Evolutionary conservation across 2,329 filamentous ascomycete genomes (phyloP), one percentile per base, ranked within the genome.

Genomic region (Venturia oleaginea): DNA sequence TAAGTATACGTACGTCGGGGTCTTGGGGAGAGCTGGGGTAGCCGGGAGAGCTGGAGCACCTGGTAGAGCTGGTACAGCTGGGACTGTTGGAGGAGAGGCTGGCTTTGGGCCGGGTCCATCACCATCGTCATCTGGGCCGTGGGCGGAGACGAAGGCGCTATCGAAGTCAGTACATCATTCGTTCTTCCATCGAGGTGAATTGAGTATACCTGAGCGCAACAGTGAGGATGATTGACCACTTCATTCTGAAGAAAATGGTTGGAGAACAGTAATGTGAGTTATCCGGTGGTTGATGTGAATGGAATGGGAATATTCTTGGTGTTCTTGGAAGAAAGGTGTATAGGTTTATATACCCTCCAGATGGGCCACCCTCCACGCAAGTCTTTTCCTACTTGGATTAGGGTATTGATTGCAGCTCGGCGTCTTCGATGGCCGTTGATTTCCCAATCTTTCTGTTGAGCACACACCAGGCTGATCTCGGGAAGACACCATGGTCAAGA

Each of bases 41-140:
- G n/a, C n/a, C n/a, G n/a, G n/a, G n/a, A n/a, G n/a, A n/a, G n/a
- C n/a, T n/a, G n/a, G n/a, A n/a, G n/a, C n/a, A n/a, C n/a, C n/a
- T n/a, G n/a, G n/a, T n/a, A n/a, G n/a, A n/a, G n/a, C n/a, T 24
- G 43, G 43, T 48, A 22, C 19, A 48, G 11, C 43, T 3, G 43
- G 43, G 3, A 19, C 19, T 34, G 51, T 10, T 46, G 42, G 34
- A 2, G 34, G 3, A 27, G 54, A 3, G 22, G 32, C 54, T 15
- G 27, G 15, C 34, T 61, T 61, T 30, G 59, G 59, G 1, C 8
- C 59, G 3, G 37, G 19, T 6, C 19, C 40, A 24, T 62, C 60
- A n/a, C n/a, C 61, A 38, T 62, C 61, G n/a, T 54, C 61, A 15
- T 62, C 42, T 48, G 61, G 61, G 17, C 61, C 61, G 61, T 62